phyloP scores from a whole-genome alignment of 2,329 filamentous ascomycete genomes.

The Thielaviopsis populi region DNA sequence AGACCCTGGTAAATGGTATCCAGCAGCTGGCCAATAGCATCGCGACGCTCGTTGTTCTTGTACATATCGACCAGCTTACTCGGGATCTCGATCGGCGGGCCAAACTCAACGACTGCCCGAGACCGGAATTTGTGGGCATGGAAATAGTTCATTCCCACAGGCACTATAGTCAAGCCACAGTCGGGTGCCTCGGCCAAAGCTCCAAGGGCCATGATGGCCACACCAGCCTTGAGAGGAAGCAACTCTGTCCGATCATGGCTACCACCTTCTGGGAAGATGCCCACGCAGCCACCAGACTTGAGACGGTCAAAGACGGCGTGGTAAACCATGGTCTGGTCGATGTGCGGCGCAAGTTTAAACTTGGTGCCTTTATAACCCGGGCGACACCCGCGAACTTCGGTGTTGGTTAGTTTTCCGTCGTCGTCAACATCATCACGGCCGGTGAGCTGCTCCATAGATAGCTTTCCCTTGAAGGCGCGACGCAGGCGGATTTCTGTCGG shows the following conservation, averaged over 20 bases:
- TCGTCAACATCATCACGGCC: constrained; percentile 58
- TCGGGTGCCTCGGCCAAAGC: constrained; percentile 72
- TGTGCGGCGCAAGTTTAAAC: constrained; percentile 81
- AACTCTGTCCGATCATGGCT: constrained; percentile 90
- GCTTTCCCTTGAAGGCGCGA: constrained; percentile 66
- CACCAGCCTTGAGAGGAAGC: constrained; percentile 84
- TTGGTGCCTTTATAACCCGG: constrained; percentile 60
- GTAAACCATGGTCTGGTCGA: constrained; percentile 88
- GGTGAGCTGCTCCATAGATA: constrained; percentile 67
- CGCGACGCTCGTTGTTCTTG: constrained; percentile 64
- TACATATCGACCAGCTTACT: constrained; percentile 73
- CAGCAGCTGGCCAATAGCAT: constrained; percentile 72
- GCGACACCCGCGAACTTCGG: constrained; percentile 36
- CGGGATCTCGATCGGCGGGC: constrained; percentile 73
- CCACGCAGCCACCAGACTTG: constrained; percentile 71
- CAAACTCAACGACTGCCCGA: constrained; percentile 89
- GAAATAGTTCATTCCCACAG: constrained; percentile 98
- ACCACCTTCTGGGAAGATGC: constrained; percentile 93
- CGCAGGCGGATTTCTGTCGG: constrained; percentile 74
- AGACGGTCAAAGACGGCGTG: constrained; percentile 80
- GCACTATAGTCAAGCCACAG: constrained; percentile 85
- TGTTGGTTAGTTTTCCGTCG: constrained; percentile 46
- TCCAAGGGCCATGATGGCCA: constrained; percentile 94
- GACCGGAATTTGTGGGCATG: constrained; percentile 97
- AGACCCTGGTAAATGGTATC: constrained; percentile 77